Evolutionary conservation across 208 protist genomes (phyloP), one percentile per base, ranked within the genome.

Genomic region (Leishmania gerbilli): DNA sequence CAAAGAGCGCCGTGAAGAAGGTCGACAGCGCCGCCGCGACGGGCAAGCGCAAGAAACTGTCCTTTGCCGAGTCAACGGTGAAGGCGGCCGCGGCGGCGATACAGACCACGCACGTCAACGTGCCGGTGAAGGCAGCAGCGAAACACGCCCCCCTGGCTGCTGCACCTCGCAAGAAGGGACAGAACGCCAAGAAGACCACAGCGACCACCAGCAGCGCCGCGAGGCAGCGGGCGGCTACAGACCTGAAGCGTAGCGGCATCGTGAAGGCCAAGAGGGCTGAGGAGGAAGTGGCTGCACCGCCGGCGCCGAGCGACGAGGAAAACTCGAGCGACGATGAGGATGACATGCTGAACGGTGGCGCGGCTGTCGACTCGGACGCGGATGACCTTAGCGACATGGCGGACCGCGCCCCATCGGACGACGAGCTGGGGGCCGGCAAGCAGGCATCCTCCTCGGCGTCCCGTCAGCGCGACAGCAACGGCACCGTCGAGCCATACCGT

Each of bases 401-500:
- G 1, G 80, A 87, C 40, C 27, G 75, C 71, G n/a, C 68, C 24
- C 81, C 82, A 49, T 76, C 72, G n/a, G 77, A 89, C 47, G 84
- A 74, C 15, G 76, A 62, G 34, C 17, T 47, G 67, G 21, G 15
- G 21, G 27, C 9, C 2, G 45, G 47, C 34, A 56, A 37, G 34
- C 76, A 55, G 6, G 79, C 69, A 45, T 55, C 77, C 5, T 71
- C 76, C 19, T 62, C 64, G 0, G 79, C 84, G 1, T 34, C 68
- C 21, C 55, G 71, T 21, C 72, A 77, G 67, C 34, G 87, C 49
- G 83, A 80, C 27, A 77, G 78, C 64, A 80, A 80, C 60, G 76
- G 77, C 74, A 72, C 76, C 53, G 58, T 53, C 42, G 81, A 82
- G 31, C 79, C 91, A 31, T 97, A 97, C 85, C 71, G 85, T 8